These are phyloP conservation scores for Aphanomyces astaci DNA, from an alignment of 352 stramenopile species.

Conservation along the genomic window DNA sequence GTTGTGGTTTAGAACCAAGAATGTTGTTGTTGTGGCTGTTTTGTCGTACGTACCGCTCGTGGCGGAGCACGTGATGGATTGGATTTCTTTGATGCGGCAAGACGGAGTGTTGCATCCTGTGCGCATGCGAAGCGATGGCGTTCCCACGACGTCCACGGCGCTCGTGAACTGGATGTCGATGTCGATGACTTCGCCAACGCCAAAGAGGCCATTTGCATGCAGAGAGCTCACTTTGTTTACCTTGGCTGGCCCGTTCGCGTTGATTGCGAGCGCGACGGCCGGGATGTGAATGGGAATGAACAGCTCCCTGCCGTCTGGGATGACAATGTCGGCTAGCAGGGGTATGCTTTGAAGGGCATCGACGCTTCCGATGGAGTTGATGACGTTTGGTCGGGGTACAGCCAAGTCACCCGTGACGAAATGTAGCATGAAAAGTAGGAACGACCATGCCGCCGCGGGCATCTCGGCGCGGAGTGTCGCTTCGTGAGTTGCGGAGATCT, in stretches of 20 bases:
- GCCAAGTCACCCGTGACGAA: background rate
- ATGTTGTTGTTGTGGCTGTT: too few species aligned
- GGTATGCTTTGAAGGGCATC: slow-evolving; percentile 35
- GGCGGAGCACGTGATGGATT: slow-evolving; percentile 48
- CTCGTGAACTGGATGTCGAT: slow-evolving; percentile 69
- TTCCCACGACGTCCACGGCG: slow-evolving; percentile 45
- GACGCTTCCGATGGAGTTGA: slow-evolving; percentile 19
- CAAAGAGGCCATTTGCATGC: slow-evolving; percentile 37
- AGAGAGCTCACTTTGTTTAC: slow-evolving; percentile 53
- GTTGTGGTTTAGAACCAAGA: background rate
- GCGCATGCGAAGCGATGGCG: slow-evolving; percentile 39
- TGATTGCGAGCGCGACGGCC: slow-evolving; percentile 40
- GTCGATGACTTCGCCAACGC: slow-evolving; percentile 50
- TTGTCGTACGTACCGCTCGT: slow-evolving; percentile 35
- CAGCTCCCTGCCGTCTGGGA: slow-evolving; percentile 61
- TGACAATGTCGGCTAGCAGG: slow-evolving; percentile 59
- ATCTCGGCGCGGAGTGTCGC: background rate
- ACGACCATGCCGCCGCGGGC: background rate
- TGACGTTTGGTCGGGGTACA: background rate
- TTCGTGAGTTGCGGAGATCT: background rate
- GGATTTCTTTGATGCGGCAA: slow-evolving; percentile 53
- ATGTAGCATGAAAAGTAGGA: background rate
- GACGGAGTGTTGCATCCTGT: slow-evolving; percentile 44
- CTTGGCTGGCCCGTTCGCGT: slow-evolving; percentile 47
- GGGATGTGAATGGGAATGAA: slow-evolving; percentile 58